These are phyloP conservation scores for Fusarium solani-melongenae DNA, from an alignment of 2,329 filamentous ascomycete genomes.

Conservation along the genomic window DNA sequence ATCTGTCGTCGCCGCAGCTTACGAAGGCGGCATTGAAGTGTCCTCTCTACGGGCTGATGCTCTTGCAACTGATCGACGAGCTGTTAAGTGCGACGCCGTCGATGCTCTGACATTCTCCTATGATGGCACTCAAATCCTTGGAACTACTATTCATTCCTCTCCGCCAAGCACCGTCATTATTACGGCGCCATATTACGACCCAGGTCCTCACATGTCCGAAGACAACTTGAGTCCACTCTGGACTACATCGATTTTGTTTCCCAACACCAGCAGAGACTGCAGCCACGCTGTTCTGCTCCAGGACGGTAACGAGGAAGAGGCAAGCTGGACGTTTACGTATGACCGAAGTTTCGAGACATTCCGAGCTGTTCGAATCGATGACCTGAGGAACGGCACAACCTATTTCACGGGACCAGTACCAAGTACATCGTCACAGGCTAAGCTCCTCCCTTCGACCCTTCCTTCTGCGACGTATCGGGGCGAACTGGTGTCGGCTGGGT, in stretches of 20 bases:
- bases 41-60: slow-evolving; percentile 76
- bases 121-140: slow-evolving; percentile 82
- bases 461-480: slow-evolving; percentile 76
- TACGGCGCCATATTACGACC: slow-evolving; percentile 83
- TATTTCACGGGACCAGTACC: slow-evolving; percentile 81
- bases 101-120: slow-evolving; percentile 80
- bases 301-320: slow-evolving; percentile 70
- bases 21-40: slow-evolving; percentile 90
- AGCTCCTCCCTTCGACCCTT: slow-evolving; percentile 73
- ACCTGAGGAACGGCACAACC: slow-evolving; percentile 79
- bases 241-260: slow-evolving; percentile 88
- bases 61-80: slow-evolving; percentile 73
- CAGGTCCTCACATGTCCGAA: slow-evolving; percentile 72
- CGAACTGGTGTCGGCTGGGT: slow-evolving; percentile 79
- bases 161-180: slow-evolving; percentile 79
- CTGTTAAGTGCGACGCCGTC: slow-evolving; percentile 82
- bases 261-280: slow-evolving; percentile 81
- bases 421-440: slow-evolving; percentile 61
- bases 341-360: slow-evolving; percentile 82
- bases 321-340: slow-evolving; percentile 82
- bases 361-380: slow-evolving; percentile 79
- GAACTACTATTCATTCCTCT: slow-evolving; percentile 74
- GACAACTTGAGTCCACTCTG: slow-evolving; percentile 80
- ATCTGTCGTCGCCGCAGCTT: slow-evolving; percentile 84
- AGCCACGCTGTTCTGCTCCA: slow-evolving; percentile 80